Conservation (phyloP, 2,329 filamentous ascomycete genomes). For the Leptographium flavum region DNA sequence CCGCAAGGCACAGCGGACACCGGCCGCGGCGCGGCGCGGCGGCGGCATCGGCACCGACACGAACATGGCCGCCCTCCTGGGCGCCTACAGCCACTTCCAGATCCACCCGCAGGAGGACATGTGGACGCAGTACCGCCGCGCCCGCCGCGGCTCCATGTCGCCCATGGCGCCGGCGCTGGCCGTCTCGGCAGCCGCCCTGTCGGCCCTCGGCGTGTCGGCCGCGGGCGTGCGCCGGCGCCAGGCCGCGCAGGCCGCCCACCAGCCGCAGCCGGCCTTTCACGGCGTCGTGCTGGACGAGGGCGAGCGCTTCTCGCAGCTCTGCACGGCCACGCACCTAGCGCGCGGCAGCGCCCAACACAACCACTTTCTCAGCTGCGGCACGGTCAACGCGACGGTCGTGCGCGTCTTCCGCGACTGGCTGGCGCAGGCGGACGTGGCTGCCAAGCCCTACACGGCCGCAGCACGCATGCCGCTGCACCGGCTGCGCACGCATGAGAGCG, state of each 20-base stretch:
- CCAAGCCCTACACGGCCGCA: conserved; percentile 2
- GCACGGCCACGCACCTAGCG: conserved; percentile 52
- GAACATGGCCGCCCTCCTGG: conserved; percentile 29
- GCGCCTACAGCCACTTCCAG: conserved; percentile 56
- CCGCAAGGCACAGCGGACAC: conserved; percentile 5
- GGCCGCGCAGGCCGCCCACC: no score
- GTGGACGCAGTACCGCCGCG: conserved; percentile 9
- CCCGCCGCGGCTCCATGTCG: neutral
- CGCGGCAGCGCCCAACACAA: conserved; percentile 46
- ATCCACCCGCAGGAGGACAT: conserved; percentile 45
- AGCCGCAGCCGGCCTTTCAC: conserved; percentile 29
- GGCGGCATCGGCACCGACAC: conserved; percentile 22
- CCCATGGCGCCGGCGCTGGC: neutral
- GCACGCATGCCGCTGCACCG: neutral
- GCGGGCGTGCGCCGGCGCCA: neutral
- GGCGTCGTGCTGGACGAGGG: conserved; percentile 51
- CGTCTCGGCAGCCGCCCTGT: neutral
- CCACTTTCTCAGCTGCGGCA: conserved; percentile 49
- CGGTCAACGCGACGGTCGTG: conserved; percentile 52
- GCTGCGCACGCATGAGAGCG: conserved; percentile 14
- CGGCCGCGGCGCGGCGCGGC: neutral
- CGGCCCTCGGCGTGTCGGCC: neutral
- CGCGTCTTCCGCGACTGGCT: conserved; percentile 65
- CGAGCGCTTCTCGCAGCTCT: conserved; percentile 64
- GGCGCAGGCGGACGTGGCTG: conserved; percentile 12